Conservation (phyloP, 768 basidiomycete genomes). For the Ramaria sp. region DNA sequence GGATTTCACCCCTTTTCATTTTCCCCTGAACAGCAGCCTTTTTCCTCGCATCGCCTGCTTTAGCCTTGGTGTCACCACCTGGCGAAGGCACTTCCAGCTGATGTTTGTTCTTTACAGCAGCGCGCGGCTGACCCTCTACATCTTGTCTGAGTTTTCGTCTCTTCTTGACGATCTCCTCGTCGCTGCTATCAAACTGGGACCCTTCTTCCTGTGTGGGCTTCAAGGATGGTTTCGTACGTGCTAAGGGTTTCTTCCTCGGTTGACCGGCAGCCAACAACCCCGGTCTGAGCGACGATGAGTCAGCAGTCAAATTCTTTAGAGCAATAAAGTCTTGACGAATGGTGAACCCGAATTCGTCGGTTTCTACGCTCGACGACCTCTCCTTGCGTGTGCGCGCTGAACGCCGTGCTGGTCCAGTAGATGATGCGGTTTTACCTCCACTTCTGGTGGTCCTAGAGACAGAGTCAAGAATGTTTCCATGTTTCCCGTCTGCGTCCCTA, state of each 20-base stretch:
- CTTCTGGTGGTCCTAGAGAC: neutral
- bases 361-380: neutral
- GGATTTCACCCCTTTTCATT: neutral
- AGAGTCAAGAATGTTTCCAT: neutral
- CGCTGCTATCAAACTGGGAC: neutral
- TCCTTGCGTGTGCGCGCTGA: neutral
- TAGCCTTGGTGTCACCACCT: neutral
- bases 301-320: neutral
- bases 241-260: conserved; percentile 6
- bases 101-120: neutral
- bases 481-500: neutral
- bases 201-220: neutral
- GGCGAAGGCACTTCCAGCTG: neutral
- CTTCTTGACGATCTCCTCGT: conserved; percentile 5
- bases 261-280: neutral
- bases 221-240: conserved; percentile 1
- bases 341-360: conserved; percentile 7
- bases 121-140: neutral
- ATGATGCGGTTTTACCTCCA: neutral
- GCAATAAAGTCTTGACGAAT: neutral
- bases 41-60: neutral
- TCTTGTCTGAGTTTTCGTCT: neutral
- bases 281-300: neutral
- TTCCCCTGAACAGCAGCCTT: neutral
- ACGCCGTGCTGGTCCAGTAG: conserved; percentile 2